phyloP scores from a whole-genome alignment of 139 green algal species.

The Pycnococcus provasolii region DNA sequence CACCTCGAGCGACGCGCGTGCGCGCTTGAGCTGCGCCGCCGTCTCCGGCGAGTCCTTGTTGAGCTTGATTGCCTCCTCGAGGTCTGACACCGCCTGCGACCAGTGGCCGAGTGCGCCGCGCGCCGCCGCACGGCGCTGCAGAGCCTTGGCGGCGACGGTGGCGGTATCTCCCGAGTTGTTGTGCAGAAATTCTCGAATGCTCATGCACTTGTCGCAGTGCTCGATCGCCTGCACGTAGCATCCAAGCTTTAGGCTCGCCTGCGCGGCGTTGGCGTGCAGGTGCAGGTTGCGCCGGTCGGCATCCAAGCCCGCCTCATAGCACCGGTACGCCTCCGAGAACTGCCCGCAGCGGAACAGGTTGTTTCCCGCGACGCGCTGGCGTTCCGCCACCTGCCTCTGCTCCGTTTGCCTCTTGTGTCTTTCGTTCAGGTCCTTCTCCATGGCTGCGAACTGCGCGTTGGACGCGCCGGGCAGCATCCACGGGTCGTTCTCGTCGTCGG shows the following conservation, averaged over 20 bases:
- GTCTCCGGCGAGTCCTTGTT: too few relatives aligned
- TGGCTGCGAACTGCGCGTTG: slow-evolving; percentile 44
- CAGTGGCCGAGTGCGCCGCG: background rate
- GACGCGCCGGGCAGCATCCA: slow-evolving; percentile 44
- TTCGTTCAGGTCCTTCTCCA: slow-evolving; percentile 71
- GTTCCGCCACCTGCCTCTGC: slow-evolving; percentile 53
- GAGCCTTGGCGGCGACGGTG: slow-evolving; percentile 1
- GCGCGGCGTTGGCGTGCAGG: slow-evolving; percentile 63
- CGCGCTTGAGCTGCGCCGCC: too few relatives aligned
- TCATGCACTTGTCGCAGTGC: slow-evolving; percentile 57
- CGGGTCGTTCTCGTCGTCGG: slow-evolving; percentile 69
- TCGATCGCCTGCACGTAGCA: slow-evolving; percentile 64
- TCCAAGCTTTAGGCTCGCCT: slow-evolving; percentile 53
- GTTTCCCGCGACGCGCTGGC: slow-evolving; percentile 50
- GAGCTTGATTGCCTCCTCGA: background rate
- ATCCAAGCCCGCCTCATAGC: slow-evolving; percentile 55
- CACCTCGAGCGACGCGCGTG: too few relatives aligned
- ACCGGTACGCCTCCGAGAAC: slow-evolving; percentile 10
- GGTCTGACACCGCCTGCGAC: slow-evolving; percentile 2
- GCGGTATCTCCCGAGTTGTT: background rate
- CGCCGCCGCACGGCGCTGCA: slow-evolving; percentile 11
- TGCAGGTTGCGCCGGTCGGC: slow-evolving; percentile 54
- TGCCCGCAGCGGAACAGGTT: slow-evolving; percentile 34
- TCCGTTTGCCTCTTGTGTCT: slow-evolving; percentile 59
- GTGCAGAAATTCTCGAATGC: slow-evolving; percentile 8